Evolutionary conservation across 805 yeast genomes (phyloP).

Genomic region (Zygosaccharomyces gambellarensis): DNA sequence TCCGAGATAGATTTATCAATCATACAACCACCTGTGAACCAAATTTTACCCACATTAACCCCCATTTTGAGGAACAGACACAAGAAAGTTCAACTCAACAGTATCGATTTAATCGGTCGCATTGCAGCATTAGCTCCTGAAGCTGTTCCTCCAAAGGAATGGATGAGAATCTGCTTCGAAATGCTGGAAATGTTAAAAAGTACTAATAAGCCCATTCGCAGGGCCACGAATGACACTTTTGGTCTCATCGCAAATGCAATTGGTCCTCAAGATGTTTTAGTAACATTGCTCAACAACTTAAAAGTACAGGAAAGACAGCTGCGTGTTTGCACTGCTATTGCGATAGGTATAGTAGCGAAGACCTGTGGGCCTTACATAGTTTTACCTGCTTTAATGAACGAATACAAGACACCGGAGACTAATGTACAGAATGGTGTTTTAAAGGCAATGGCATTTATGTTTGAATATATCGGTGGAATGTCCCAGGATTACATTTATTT

Average conservation of each 20-base stretch:
- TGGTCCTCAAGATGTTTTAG: conserved; percentile 93
- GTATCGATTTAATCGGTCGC: conserved; percentile 72
- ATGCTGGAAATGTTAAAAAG: conserved; percentile 84
- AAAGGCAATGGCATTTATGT: conserved; percentile 84
- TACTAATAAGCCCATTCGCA: conserved; percentile 66
- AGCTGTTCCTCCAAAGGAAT: conserved; percentile 82
- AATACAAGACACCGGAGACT: conserved; percentile 84
- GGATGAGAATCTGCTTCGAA: conserved; percentile 96
- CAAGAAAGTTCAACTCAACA: conserved; percentile 82
- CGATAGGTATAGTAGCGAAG: conserved; percentile 94
- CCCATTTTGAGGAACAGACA: conserved; percentile 88
- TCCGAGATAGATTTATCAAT: conserved; percentile 52
- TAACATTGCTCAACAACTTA: conserved; percentile 74
- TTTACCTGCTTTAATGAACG: conserved; percentile 91
- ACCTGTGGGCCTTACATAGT: conserved; percentile 91
- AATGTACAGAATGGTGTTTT: conserved; percentile 94
- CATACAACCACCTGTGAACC: conserved; percentile 76
- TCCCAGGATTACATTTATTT: conserved; percentile 80
- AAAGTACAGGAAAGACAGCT: conserved; percentile 93
- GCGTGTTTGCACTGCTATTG: conserved; percentile 96
- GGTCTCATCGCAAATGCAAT: conserved; percentile 87
- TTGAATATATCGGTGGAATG: conserved; percentile 82
- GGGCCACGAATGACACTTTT: conserved; percentile 84
- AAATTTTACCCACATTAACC: conserved; percentile 78
- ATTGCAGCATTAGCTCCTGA: conserved; percentile 80